These are phyloP conservation scores for Umbelopsis ramanniana DNA, from an alignment of 192 early-diverging fungal genomes.

Conservation along the genomic window DNA sequence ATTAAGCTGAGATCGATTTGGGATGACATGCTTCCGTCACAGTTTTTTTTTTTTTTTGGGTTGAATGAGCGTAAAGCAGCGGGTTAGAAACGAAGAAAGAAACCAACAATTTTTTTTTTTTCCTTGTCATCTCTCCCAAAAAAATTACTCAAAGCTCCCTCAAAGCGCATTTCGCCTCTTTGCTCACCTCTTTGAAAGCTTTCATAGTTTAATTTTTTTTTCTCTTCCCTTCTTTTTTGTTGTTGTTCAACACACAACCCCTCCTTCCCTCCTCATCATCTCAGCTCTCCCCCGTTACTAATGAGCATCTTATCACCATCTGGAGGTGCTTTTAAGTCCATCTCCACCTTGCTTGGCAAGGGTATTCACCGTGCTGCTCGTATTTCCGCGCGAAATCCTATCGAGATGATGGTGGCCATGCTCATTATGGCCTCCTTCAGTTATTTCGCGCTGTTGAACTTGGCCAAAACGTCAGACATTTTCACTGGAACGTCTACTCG, in stretches of 20 bases:
- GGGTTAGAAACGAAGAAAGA: neutral
- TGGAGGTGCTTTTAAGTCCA: slow-evolving; percentile 19
- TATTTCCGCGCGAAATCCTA: slow-evolving; percentile 70
- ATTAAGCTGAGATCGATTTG: too few relatives aligned
- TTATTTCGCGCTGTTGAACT: slow-evolving; percentile 79
- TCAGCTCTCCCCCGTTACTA: neutral
- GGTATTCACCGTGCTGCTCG: slow-evolving; percentile 52
- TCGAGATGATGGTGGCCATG: slow-evolving; percentile 76
- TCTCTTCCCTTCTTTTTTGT: slow-evolving; percentile 8
- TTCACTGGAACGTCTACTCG: slow-evolving; percentile 50
- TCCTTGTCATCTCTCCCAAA: neutral
- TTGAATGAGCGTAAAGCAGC: too few relatives aligned
- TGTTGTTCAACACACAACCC: slow-evolving; percentile 6
- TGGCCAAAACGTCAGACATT: slow-evolving; percentile 67
- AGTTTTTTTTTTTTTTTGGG: too few relatives aligned
- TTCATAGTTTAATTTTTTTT: neutral
- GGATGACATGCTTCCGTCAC: too few relatives aligned
- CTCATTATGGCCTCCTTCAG: slow-evolving; percentile 74
- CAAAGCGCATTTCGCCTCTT: too few relatives aligned
- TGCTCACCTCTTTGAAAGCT: too few relatives aligned
- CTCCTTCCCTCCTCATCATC: neutral
- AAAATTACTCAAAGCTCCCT: too few relatives aligned
- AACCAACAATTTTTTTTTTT: slow-evolving; percentile 15
- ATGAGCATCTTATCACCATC: slow-evolving; percentile 21
- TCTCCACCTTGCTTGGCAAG: slow-evolving; percentile 34